Base-by-base conservation (phyloP, 2,329 filamentous ascomycete genomes). In the Ceratocystis ficicola region DNA sequence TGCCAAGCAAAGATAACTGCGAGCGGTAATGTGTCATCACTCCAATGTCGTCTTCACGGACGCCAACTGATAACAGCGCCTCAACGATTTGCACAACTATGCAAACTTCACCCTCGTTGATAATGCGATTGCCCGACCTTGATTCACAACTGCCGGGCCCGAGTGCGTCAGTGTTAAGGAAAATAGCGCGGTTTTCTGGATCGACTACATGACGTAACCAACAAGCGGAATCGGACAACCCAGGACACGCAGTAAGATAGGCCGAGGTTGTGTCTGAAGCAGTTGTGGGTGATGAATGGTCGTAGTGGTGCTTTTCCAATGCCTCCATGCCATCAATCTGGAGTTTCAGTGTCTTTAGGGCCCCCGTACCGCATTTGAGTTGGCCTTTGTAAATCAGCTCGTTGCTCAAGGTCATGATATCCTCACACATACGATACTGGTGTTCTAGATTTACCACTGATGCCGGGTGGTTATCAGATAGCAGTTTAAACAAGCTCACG, bases 391-490 rank as follows among this genome's bases (percentile, higher is more conserved):
- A 99, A 71, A 99, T 96, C 66, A 99, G 82, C 1, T 84, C 88
- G 74, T 96, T 99, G 69, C 90, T 95, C 15, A 99, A 81, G 1
- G 87, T 82, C 93, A 97, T 97, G 68, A 99, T 89, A 68, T 99
- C 94, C 70, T 94, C 89, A 71, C 90, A 96, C 94, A 99, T 99
- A 68, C 94, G 90, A 73, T 99, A 99, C 73, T 99, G 94, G 72
- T 96, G 91, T 71, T 94, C 91, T 1, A 99, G 82, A 69, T 89
- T 95, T 68, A 95, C 90, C 1, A 99, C 92, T 0, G 91, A 91
- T 60, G 85, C 79, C 0, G 94, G 92, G 69, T 97, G 92, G 0
- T 83, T 82, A 72, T 97, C 94, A 0, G 91, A 96, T 12, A 99
- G 82, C 2, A 94, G 81, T 73, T 95, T 95, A 81, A 99, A 99